Base-by-base conservation (phyloP, 2,329 filamentous ascomycete species). In the Aspergillus calidoustus region DNA sequence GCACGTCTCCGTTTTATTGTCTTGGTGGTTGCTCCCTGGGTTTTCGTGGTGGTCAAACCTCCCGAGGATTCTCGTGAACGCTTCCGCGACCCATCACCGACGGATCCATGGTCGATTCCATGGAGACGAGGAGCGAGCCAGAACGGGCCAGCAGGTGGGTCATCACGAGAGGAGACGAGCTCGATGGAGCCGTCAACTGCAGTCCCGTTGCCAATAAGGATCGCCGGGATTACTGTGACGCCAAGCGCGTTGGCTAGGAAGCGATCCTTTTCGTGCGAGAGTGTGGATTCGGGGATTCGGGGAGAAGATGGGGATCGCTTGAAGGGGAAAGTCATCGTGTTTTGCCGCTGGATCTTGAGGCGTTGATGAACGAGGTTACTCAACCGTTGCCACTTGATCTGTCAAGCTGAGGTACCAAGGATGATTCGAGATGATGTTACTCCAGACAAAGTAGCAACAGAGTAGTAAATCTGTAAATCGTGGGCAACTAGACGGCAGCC, bases 291-390 rank as follows among this genome's bases (percentile, higher is more conserved):
- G 48, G 38, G 38, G 57, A 57, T 63, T 46, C 46, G 49, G 46
- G 52, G 57, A 53, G 57, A 54, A 38, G 19, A 52, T 61, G 62
- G 57, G 55, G 56, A 62, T 57, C n/a, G 46, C 65, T 50, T 59
- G 62, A 67, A 66, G 43, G 53, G 65, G 65, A 59, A 67, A 64
- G 57, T 59, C 54, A 57, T 67, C 65, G 52, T 66, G 62, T 54
- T 59, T 22, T 30, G 8, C 54, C 28, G n/a, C 34, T 41, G 34
- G 34, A 22, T 48, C 46, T 25, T 17, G 22, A 19, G 46, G 13
- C 23, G 46, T 19, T 5, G 17, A 17, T 25, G 44, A 38, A 41
- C 25, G 25, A 22, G 17, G 38, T 30, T 19, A 31, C 54, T 47
- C 31, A 34, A 22, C 34, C 34, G 13, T 41, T 41, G 28, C 47